Evolutionary conservation across 768 basidiomycete genomes (phyloP).

Genomic region (Auricularia auricula-judae): DNA sequence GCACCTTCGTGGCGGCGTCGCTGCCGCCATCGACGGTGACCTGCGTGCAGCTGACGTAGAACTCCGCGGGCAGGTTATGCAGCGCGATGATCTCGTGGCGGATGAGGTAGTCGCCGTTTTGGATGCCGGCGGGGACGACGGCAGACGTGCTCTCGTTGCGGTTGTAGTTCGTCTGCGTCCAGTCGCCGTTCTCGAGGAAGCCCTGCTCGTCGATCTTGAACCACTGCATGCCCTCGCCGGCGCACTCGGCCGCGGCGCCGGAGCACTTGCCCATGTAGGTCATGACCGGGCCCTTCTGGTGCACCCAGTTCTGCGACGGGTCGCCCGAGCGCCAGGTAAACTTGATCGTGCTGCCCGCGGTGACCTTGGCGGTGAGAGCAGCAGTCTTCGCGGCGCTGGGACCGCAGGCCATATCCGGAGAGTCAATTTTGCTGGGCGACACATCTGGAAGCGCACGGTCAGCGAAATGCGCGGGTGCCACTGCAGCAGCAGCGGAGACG

Average conservation of each 20-base stretch:
- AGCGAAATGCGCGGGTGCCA: too few relatives aligned
- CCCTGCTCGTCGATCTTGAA: neutral
- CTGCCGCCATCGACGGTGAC: neutral
- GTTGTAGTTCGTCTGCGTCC: neutral
- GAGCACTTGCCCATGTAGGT: conserved; percentile 2
- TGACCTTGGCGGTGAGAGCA: too few relatives aligned
- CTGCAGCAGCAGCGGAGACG: too few relatives aligned
- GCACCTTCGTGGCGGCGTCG: neutral
- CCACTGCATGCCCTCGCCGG: neutral
- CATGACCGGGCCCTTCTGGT: conserved; percentile 3
- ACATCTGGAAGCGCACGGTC: too few relatives aligned
- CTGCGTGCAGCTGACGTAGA: neutral
- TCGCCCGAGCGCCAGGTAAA: neutral
- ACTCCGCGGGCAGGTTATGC: neutral
- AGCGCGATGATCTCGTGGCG: neutral
- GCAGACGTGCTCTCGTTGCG: neutral
- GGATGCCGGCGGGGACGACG: neutral
- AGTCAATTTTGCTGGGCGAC: too few relatives aligned
- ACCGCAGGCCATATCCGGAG: too few relatives aligned
- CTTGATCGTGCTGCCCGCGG: too few relatives aligned
- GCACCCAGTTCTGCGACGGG: conserved; percentile 1
- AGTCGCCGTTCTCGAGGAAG: neutral
- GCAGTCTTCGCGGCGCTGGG: too few relatives aligned
- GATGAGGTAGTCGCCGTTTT: neutral
- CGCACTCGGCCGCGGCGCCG: neutral